phyloP scores from a whole-genome alignment of 2,329 filamentous ascomycete species.

The Fusarium miscanthi region DNA sequence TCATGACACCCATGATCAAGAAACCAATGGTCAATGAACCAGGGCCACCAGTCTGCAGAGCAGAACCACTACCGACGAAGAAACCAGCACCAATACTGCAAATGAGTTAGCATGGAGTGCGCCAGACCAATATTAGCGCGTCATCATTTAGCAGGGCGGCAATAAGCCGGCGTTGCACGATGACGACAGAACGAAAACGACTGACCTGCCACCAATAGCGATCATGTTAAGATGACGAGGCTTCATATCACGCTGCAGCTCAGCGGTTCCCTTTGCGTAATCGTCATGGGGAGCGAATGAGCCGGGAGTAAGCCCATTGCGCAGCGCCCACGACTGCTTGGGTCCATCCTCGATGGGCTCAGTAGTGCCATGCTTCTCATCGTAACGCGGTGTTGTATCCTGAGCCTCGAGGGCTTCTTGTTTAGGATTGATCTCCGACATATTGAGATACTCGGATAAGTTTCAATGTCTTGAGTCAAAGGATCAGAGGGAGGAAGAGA shows the following conservation, averaged over 20 bases:
- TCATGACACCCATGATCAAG: slow-evolving; percentile 67
- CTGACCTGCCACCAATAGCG: slow-evolving; percentile 45
- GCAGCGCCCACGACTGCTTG: slow-evolving; percentile 41
- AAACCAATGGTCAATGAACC: slow-evolving; percentile 61
- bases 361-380: slow-evolving; percentile 34
- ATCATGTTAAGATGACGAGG: slow-evolving; percentile 46
- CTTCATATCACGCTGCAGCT: slow-evolving; percentile 43
- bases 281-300: slow-evolving; percentile 42
- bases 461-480: background rate
- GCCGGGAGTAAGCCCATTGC: slow-evolving; percentile 42
- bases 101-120: background rate
- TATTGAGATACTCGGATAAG: slow-evolving; percentile 1
- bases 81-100: slow-evolving; percentile 67
- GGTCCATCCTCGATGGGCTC: slow-evolving; percentile 1
- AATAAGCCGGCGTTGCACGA: slow-evolving; percentile 13
- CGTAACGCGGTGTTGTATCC: slow-evolving; percentile 17
- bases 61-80: slow-evolving; percentile 67
- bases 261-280: slow-evolving; percentile 32
- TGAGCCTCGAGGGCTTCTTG: slow-evolving; percentile 29
- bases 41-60: slow-evolving; percentile 50
- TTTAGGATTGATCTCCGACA: slow-evolving; percentile 37
- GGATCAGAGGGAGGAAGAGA: background rate
- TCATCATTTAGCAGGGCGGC: background rate
- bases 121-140: background rate
- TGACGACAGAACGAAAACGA: background rate